Evolutionary conservation across 768 basidiomycete genomes (phyloP), one percentile per base, ranked within the genome.

Genomic region (Tulasnella sp.): DNA sequence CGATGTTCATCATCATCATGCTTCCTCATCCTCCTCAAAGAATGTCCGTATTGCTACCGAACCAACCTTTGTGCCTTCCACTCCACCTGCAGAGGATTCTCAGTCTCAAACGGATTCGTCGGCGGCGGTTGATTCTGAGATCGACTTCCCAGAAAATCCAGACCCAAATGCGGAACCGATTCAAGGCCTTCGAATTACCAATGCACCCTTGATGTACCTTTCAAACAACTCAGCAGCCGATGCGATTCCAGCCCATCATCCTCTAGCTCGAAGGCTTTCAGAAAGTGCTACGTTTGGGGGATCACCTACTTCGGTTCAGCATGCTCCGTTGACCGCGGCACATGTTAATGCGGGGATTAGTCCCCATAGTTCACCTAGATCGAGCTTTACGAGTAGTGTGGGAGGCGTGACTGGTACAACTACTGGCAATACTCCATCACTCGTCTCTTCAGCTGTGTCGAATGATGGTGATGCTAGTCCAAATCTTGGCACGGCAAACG

Each of bases 171-270:
- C 49, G 7, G 49, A 51, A 25, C 66, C 70, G 3, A 67, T 65
- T 16, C 64, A 62, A 3, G 64, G 64, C 4, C 48, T 66, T 22
- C 58, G 63, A 22, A 59, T 66, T 53, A 58, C 46, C 35, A 51
- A 51, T 34, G 49, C 37, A 20, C 49, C 49, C 4, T 41, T 51
- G 49, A 51, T 22, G 40, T 41, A 41, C 37, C 43, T 25, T 39
- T 20, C 39, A 13, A 16, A 27, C 10, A 20, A 37, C n/a, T 12
- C 12, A 24, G 25, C 31, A 24, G 32, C n/a, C 20, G 37, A 51
- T 3, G 49, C n/a, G n/a, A n/a, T n/a, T n/a, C n/a, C n/a, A n/a
- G n/a, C n/a, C n/a, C n/a, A n/a, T n/a, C n/a, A n/a, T n/a, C n/a
- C n/a, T n/a, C n/a, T n/a, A n/a, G n/a, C n/a, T n/a, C n/a, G 29